These are phyloP conservation scores for Allium cepa DNA, from an alignment of 106 monocot genomes.

Conservation along the genomic window DNA sequence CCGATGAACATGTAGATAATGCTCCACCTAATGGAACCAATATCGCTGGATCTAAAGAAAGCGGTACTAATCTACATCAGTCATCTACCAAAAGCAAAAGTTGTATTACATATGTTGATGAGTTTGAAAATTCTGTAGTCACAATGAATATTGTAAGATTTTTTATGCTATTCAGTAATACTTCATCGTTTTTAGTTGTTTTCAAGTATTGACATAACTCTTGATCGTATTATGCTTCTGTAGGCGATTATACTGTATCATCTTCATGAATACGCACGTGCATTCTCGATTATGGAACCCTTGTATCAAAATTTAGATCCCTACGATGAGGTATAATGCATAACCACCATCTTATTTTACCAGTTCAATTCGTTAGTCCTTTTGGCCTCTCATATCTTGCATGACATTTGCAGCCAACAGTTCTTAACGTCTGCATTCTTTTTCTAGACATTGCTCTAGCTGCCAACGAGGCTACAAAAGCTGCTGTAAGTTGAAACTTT, in stretches of 20 bases:
- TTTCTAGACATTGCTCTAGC: conserved; percentile 77
- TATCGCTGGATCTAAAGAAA: conserved; percentile 46
- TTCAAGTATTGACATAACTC: background rate
- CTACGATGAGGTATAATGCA: conserved; percentile 68
- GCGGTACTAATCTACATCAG: conserved; percentile 29
- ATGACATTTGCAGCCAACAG: conserved; percentile 49
- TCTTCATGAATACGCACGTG: conserved; percentile 60
- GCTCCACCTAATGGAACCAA: conserved; percentile 17
- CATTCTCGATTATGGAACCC: conserved; percentile 51
- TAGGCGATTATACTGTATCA: conserved; percentile 84
- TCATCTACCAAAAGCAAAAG: conserved; percentile 33
- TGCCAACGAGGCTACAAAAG: conserved; percentile 64
- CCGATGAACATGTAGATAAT: conserved; percentile 44
- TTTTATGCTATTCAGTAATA: conserved; percentile 2
- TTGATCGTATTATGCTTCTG: conserved; percentile 9
- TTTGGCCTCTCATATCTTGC: background rate
- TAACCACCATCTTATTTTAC: background rate
- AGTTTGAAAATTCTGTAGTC: conserved; percentile 55
- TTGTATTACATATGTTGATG: conserved; percentile 29
- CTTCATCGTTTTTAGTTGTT: background rate
- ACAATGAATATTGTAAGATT: conserved; percentile 63
- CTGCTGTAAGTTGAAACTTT: conserved; percentile 55
- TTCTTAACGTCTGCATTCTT: conserved; percentile 84
- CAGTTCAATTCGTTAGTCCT: no score
- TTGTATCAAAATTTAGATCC: conserved; percentile 78